These are phyloP conservation scores for fission yeast (Schizosaccharomyces pombe) DNA, from an alignment of 805 yeast genomes.

Conservation along the genomic window DNA sequence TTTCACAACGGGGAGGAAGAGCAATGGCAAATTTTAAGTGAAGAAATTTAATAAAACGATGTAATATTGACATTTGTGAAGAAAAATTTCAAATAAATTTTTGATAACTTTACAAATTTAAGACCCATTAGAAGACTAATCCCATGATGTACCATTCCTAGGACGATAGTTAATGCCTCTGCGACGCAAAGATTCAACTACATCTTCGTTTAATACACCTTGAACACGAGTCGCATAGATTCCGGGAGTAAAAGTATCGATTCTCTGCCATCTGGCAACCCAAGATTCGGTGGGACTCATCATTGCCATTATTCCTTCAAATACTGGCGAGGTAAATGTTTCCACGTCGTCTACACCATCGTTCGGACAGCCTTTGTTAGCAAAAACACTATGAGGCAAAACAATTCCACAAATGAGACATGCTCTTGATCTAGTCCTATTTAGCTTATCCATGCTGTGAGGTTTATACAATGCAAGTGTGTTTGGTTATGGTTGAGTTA, in stretches of 20 bases:
- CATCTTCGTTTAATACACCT: conserved; percentile 77
- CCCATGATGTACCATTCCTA: conserved; percentile 42
- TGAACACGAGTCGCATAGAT: conserved; percentile 67
- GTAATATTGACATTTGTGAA: too few relatives aligned
- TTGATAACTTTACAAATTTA: too few relatives aligned
- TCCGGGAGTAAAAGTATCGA: conserved; percentile 3
- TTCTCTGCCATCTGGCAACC: conserved; percentile 5
- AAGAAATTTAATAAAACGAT: too few relatives aligned
- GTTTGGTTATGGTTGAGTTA: background rate
- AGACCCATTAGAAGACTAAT: too few relatives aligned
- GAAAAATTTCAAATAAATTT: too few relatives aligned
- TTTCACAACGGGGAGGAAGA: too few relatives aligned
- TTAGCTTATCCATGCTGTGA: background rate
- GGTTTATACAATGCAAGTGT: background rate
- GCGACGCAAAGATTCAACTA: conserved; percentile 43
- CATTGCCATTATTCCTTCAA: conserved; percentile 5
- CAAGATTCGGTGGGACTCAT: conserved; percentile 2
- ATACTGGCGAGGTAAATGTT: conserved; percentile 2
- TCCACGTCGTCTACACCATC: background rate
- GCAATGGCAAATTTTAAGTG: too few relatives aligned
- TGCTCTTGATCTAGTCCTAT: background rate
- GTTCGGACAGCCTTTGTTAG: conserved; percentile 2
- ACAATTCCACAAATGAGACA: conserved; percentile 3
- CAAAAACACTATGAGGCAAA: background rate
- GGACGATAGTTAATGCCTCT: conserved; percentile 76